phyloP scores from a whole-genome alignment of 2,329 filamentous ascomycete genomes.

The Colletotrichum shisoi region DNA sequence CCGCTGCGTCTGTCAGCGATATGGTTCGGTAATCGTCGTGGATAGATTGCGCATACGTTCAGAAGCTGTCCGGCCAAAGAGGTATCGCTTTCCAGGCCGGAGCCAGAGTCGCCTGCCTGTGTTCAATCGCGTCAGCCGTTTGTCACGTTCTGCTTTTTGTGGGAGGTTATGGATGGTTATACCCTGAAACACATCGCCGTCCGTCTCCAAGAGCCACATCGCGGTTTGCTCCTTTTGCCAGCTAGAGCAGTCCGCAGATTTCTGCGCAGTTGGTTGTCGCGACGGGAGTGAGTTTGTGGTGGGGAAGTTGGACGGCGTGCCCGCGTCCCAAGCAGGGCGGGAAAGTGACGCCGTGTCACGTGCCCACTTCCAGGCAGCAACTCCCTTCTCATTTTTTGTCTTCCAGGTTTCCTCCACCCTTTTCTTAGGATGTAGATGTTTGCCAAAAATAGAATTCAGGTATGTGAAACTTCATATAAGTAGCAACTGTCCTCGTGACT shows the following conservation, averaged over 20 bases:
- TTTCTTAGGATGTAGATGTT: no score
- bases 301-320: conserved; percentile 32
- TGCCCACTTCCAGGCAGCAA: conserved; percentile 36
- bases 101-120: conserved; percentile 74
- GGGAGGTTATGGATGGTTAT: conserved; percentile 28
- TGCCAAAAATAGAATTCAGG: not conserved
- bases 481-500: no score
- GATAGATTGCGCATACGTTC: conserved; percentile 59
- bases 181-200: conserved; percentile 61
- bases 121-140: conserved; percentile 26
- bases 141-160: not conserved
- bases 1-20: conserved; percentile 56
- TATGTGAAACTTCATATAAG: no score
- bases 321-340: conserved; percentile 25
- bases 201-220: conserved; percentile 73
- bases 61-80: conserved; percentile 80
- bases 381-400: not conserved
- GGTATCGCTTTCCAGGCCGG: conserved; percentile 81
- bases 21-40: not conserved
- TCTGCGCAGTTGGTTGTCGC: conserved; percentile 11
- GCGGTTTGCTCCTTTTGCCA: not conserved
- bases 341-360: conserved; percentile 42
- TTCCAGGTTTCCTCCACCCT: not conserved
- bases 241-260: not conserved
- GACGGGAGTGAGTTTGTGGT: conserved; percentile 23